Base-by-base conservation (phyloP, 2,329 filamentous ascomycete species). In the Nigrograna mackinnonii region DNA sequence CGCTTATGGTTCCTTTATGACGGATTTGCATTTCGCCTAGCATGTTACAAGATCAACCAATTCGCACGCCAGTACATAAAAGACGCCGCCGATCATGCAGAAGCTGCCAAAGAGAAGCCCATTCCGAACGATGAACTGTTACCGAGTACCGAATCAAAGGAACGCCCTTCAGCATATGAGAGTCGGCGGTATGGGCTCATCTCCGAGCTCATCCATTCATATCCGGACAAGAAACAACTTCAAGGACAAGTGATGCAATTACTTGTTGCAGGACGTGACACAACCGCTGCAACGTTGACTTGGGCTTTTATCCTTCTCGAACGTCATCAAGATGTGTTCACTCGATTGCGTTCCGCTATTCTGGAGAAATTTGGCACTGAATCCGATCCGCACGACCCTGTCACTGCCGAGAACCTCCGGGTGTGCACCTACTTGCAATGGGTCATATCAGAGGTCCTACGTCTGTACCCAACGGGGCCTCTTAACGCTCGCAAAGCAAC, bases 291-390 rank as follows among this genome's bases (percentile, higher is more conserved):
- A 41, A 41, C 44, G 12, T 47, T 50, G 5, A 35, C 6, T 16
- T 35, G 16, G 30, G 7, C 20, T 7, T 20, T 42, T 5, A 26
- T 42, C 14, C 20, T 42, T 4, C 39, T 42, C 34, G 34, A 26
- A 5, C 14, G 6, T 9, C 19, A 37, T 20, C 37, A 32, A 34
- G n/a, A 6, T 17, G 12, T 36, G 9, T 28, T 28, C 24, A n/a
- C 9, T 28, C 19, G 20, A 28, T 28, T 19, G 24, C 12, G 7
- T 19, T 19, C 71, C 14, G 88, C 94, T 67, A 88, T 95, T 13
- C n/a, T 33, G 3, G 11, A 17, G 11, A 9, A 33, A 12, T 33
- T 33, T 17, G 31, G 31, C 2, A 33, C 31, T 3, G 11, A 13
- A 9, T 11, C 11, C 11, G 9, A 11, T 13, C 31, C 31, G 9